phyloP scores from a whole-genome alignment of 177 flowering plant species.

The Vitis hybrid region DNA sequence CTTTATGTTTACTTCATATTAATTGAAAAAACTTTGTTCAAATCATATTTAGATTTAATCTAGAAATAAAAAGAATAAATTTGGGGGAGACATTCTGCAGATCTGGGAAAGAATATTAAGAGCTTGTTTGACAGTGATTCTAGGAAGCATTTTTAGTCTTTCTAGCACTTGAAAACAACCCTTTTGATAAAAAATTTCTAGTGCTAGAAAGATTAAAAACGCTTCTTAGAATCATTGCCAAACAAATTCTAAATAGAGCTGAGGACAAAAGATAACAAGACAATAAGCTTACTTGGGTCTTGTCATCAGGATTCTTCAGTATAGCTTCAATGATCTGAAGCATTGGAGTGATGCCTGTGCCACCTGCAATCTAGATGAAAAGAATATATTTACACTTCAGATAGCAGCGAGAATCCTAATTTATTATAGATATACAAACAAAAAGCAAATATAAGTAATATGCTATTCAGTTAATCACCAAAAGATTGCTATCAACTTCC shows the following conservation, averaged over 20 bases:
- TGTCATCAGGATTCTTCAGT: slow-evolving; percentile 91
- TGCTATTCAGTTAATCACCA: too few relatives aligned
- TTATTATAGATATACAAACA: not conserved
- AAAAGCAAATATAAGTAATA: too few relatives aligned
- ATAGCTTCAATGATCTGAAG: slow-evolving; percentile 95
- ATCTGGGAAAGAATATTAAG: not conserved
- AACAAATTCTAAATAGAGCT: not conserved
- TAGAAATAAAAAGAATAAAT: not conserved
- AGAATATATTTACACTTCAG: slow-evolving; percentile 10
- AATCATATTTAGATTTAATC: not conserved
- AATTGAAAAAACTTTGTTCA: not conserved
- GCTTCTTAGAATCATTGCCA: too few relatives aligned
- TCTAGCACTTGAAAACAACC: too few relatives aligned
- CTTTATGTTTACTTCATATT: not conserved
- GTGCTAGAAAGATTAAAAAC: too few relatives aligned
- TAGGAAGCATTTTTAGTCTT: too few relatives aligned
- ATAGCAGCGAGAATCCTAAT: not conserved
- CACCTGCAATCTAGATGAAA: slow-evolving; percentile 85
- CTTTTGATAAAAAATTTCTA: too few relatives aligned
- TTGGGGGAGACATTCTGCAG: not conserved
- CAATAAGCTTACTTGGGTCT: slow-evolving; percentile 60
- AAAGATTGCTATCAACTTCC: too few relatives aligned
- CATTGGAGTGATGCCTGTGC: slow-evolving; percentile 98
- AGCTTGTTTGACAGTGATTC: too few relatives aligned
- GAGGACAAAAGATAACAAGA: not conserved